A percentile compares a stretch with the other conserved stretches of the same genome.
These are phyloP conservation scores for Triangularia setosa DNA, from an alignment of 2,329 filamentous ascomycete genomes.

Conservation along the genomic window DNA sequence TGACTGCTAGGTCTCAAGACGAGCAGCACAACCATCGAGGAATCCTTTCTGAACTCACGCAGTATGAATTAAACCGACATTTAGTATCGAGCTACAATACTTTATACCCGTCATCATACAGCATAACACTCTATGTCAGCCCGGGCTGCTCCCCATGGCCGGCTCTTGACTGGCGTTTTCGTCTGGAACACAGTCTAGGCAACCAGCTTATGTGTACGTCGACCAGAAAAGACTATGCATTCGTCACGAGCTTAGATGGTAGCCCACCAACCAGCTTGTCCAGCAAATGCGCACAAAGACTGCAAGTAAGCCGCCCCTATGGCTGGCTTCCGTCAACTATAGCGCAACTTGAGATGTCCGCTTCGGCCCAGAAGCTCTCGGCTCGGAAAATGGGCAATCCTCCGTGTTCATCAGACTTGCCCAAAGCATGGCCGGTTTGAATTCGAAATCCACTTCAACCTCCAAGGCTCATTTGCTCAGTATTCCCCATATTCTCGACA, in stretches of 20 bases:
- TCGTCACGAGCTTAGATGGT: background rate
- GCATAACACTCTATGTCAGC: background rate
- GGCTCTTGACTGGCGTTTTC: background rate
- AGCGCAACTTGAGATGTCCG: background rate
- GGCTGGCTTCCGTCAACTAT: background rate
- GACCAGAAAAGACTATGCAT: conserved; percentile 5
- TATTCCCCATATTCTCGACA: background rate
- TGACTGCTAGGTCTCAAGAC: background rate
- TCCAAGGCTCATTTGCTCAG: background rate
- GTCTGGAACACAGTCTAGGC: background rate
- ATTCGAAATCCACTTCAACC: background rate
- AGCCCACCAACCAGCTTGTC: background rate
- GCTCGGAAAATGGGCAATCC: too few species aligned
- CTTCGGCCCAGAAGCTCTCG: too few species aligned
- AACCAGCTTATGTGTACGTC: conserved; percentile 5
- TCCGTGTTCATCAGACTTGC: background rate
- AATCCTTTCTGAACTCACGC: too few species aligned
- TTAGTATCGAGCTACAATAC: too few species aligned
- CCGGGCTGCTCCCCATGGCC: background rate
- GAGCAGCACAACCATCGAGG: too few species aligned
- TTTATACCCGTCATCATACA: background rate
- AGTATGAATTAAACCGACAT: too few species aligned
- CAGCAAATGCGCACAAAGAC: background rate
- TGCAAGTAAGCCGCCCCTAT: conserved; percentile 6
- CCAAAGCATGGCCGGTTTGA: background rate